These are phyloP conservation scores for Cryptococcus hybrid DNA, from an alignment of 1,284 basidiomycete species.

Conservation along the genomic window DNA sequence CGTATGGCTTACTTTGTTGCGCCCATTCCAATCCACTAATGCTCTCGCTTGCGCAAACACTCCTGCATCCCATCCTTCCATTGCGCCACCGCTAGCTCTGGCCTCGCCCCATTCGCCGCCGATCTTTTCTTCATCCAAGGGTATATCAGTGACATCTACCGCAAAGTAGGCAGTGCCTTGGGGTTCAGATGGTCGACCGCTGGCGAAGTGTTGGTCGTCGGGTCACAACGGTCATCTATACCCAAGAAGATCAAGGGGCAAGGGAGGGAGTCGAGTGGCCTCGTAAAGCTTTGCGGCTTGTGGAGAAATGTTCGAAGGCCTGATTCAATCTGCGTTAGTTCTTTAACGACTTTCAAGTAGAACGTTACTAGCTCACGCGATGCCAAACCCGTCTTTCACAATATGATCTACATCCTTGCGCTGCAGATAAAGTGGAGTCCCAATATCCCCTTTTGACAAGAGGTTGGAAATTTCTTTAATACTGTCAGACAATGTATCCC, in stretches of 20 bases:
- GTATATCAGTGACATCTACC: conserved; percentile 62
- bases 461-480: conserved; percentile 37
- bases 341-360: not conserved
- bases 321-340: not conserved
- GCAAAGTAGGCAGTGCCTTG: conserved; percentile 76
- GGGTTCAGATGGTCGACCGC: conserved; percentile 59
- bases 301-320: not conserved
- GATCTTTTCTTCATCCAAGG: conserved; percentile 50
- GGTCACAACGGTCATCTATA: conserved; percentile 62
- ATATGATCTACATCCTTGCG: conserved; percentile 67
- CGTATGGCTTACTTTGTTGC: conserved; percentile 65
- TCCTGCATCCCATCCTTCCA: conserved; percentile 57
- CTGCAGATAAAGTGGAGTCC: conserved; percentile 53
- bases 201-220: conserved; percentile 53
- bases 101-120: conserved; percentile 65
- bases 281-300: conserved; percentile 54
- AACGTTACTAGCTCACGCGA: conserved; percentile 24
- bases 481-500: not conserved
- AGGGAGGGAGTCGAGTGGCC: conserved; percentile 62
- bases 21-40: conserved; percentile 83
- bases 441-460: conserved; percentile 52
- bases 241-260: conserved; percentile 68
- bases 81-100: conserved; percentile 57
- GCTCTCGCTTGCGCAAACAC: conserved; percentile 74
- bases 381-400: conserved; percentile 50